Evolutionary conservation across 768 basidiomycete genomes (phyloP), one percentile per base, ranked within the genome.

Genomic region (Phylloporus rhodoxanthus): DNA sequence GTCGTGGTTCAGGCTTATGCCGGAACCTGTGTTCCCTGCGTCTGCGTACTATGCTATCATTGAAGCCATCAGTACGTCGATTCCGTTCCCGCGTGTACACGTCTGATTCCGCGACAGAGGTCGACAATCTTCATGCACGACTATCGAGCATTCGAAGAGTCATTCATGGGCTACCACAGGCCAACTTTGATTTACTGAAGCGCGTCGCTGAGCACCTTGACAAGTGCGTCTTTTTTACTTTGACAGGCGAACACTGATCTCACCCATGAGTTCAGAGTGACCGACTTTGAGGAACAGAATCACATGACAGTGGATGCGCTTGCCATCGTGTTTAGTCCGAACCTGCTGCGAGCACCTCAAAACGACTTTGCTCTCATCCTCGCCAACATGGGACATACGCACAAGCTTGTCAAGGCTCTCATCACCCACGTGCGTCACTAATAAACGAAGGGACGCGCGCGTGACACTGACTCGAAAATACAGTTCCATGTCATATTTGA

Each of bases 261-360:
- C 17, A 51, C 45, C 3, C 17, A 26, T 33, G 23, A 37, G 29
- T 40, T 5, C 60, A 87, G 87, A 61, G 86, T 91, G n/a, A 87
- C 88, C 4, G 88, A 91, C 61, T 88, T 77, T 66, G 89, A 92
- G 62, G 89, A 91, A 50, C 77, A 82, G 43, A 93, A 91, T 58
- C 90, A 92, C 52, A 93, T 93, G 91, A 88, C 86, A 2, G 82
- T 87, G 1, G 84, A 91, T 56, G 82, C 85, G 7, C 73, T 93
- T 3, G 84, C 91, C 0, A 90, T 91, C 45, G 88, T 91, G 15
- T 91, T 91, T 67, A 87, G 87, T 53, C 88, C 87, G 6, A 90
- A 88, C 61, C 67, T 91, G 41, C 63, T 89, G 45, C 81, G 87
- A 17, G 83, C 87, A 4, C 86, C 85, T 2, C 81, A 85, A 60